These are phyloP conservation scores for Viola odorata DNA, from an alignment of 345 rosid genomes.

Conservation along the genomic window DNA sequence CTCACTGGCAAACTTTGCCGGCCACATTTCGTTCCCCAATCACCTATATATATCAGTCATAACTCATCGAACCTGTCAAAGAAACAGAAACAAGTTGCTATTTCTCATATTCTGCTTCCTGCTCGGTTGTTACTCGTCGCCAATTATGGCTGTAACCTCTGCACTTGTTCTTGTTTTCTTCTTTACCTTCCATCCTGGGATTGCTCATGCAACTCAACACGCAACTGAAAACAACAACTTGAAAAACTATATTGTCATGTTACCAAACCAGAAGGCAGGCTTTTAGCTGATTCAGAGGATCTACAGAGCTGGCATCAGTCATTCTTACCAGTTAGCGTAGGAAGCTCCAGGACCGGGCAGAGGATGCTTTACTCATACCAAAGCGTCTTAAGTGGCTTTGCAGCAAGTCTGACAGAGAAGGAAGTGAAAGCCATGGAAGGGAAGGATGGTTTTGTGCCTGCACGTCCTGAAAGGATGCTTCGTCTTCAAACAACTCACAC, in stretches of 20 bases:
- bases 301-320: slow-evolving; percentile 22
- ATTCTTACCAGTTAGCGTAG: slow-evolving; percentile 21
- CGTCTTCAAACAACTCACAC: slow-evolving; percentile 10
- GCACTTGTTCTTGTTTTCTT: not conserved
- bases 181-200: not conserved
- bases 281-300: slow-evolving; percentile 10
- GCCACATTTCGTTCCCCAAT: not conserved
- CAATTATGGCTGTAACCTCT: not conserved
- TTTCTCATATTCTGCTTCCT: not conserved
- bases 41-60: not conserved
- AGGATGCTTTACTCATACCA: slow-evolving; percentile 27
- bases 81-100: not conserved
- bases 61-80: not conserved
- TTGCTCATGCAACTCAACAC: slow-evolving; percentile 2
- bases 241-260: slow-evolving; percentile 42
- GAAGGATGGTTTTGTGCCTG: slow-evolving; percentile 33
- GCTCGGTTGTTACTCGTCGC: not conserved
- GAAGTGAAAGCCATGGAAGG: slow-evolving; percentile 30
- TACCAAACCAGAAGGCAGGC: slow-evolving; percentile 16
- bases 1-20: not conserved
- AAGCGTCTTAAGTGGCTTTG: slow-evolving; percentile 31
- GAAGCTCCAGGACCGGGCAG: slow-evolving; percentile 10
- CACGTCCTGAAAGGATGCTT: slow-evolving; percentile 27
- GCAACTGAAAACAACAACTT: slow-evolving; percentile 4
- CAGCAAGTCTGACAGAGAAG: slow-evolving; percentile 33